Conservation (phyloP, 768 basidiomycete species). For the Boletus insuetus region DNA sequence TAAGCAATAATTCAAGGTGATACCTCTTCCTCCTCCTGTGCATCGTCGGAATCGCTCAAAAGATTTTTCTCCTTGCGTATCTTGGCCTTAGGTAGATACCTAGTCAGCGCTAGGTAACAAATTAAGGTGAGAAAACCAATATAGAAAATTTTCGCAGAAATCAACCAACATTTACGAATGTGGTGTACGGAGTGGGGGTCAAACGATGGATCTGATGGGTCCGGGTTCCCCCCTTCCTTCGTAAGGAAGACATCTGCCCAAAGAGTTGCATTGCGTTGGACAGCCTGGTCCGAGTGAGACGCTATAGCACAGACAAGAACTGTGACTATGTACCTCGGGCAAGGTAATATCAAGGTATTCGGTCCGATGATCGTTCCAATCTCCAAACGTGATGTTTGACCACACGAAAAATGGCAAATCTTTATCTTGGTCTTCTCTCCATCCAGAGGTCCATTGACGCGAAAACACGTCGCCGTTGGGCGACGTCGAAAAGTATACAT, state of each 20-base stretch:
- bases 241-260: conserved; percentile 84
- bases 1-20: conserved; percentile 6
- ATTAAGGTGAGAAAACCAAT: conserved; percentile 1
- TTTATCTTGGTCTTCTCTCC: conserved; percentile 46
- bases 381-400: conserved; percentile 75
- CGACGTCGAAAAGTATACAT: conserved; percentile 71
- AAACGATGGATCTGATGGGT: conserved; percentile 56
- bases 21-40: conserved; percentile 50
- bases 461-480: conserved; percentile 60
- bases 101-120: conserved; percentile 64
- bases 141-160: not conserved
- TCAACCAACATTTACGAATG: conserved; percentile 64
- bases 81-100: conserved; percentile 74
- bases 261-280: conserved; percentile 73
- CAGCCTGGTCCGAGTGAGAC: conserved; percentile 45
- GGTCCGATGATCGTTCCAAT: conserved; percentile 62
- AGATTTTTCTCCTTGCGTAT: conserved; percentile 83
- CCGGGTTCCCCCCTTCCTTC: conserved; percentile 60
- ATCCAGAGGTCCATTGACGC: conserved; percentile 48
- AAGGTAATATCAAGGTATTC: conserved; percentile 60
- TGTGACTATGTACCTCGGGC: conserved; percentile 52
- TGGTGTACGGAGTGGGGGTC: conserved; percentile 61
- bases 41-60: conserved; percentile 43
- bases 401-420: conserved; percentile 68
- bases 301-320: not conserved